Evolutionary conservation across 331 rosid genomes (phyloP), one percentile per base, ranked within the genome.

Genomic region (Acacia concinna): DNA sequence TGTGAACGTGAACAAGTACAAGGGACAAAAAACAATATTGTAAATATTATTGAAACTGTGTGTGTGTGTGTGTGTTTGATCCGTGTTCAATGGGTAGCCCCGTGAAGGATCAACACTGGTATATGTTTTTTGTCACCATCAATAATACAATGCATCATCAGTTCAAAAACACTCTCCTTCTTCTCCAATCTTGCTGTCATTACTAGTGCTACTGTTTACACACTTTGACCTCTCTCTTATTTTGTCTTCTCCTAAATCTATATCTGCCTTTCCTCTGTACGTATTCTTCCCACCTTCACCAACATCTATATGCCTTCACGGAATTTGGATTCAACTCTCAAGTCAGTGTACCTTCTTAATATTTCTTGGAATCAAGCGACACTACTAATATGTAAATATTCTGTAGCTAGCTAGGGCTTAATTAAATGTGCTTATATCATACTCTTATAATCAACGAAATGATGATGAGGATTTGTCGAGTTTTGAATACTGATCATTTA

Each of bases 61-160:
- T n/a, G 18, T 18, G 6, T 47, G 18, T 14, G 18, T 14, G 6
- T 4, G 21, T n/a, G 21, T 54, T 54, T 54, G 63, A 68, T 40
- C 7, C 57, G 51, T 69, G 74, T 69, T 69, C 25, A 69, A 68
- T 41, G 74, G 74, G 6, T 4, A 25, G 37, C 66, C 78, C 68
- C 78, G 78, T 74, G 78, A 74, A 35, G 68, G 15, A 37, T 23
- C 20, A 57, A 15, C 14, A 14, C 41, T 73, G 77, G 35, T 21
- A 14, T 56, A 3, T 60, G 11, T 37, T 1, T 74, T 23, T 74
- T 56, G 68, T 56, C 67, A 54, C 37, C 68, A 54, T 54, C 78
- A 73, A 18, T 18, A 18, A 49, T 49, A 1, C 5, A 11, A 51
- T 52, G 63, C 35, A n/a, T n/a, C n/a, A 8, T 38, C 7, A 30